A percentile compares a stretch with the other conserved stretches of the same genome.
These are phyloP conservation scores for Leccinum boreale DNA, from an alignment of 768 basidiomycete genomes.

Conservation along the genomic window DNA sequence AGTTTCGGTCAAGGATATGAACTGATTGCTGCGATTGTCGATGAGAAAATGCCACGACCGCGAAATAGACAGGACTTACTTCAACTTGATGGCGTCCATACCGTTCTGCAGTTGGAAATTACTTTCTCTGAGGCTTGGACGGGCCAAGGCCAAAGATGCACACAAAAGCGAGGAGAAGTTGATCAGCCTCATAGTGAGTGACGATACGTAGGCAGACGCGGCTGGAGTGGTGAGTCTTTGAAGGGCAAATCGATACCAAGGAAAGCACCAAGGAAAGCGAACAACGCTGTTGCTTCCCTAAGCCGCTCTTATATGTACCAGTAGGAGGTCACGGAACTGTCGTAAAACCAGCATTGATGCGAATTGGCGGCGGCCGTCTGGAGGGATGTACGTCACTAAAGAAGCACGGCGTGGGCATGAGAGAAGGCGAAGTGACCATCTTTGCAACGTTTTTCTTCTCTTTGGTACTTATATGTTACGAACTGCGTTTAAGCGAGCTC, in stretches of 20 bases:
- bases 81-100: conserved; percentile 39
- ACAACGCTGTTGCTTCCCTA: neutral
- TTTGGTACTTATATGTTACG: too few species aligned
- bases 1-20: conserved; percentile 19
- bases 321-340: neutral
- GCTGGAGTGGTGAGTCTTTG: neutral
- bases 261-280: neutral
- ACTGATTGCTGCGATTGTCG: conserved; percentile 23
- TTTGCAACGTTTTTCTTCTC: too few species aligned
- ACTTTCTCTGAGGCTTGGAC: conserved; percentile 34
- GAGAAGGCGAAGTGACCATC: neutral
- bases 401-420: neutral
- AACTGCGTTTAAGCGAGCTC: too few species aligned
- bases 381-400: neutral
- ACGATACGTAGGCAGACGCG: neutral
- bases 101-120: conserved; percentile 37
- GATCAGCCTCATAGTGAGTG: neutral
- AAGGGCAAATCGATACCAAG: neutral
- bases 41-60: conserved; percentile 52
- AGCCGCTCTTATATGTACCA: neutral
- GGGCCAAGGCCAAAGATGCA: conserved; percentile 31
- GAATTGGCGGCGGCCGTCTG: neutral
- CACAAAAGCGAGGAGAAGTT: conserved; percentile 15
- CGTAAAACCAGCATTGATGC: neutral
- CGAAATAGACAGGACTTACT: conserved; percentile 39